These are phyloP conservation scores for Musa itinerans DNA, from an alignment of 176 grass and related monocot genomes.

Conservation along the genomic window DNA sequence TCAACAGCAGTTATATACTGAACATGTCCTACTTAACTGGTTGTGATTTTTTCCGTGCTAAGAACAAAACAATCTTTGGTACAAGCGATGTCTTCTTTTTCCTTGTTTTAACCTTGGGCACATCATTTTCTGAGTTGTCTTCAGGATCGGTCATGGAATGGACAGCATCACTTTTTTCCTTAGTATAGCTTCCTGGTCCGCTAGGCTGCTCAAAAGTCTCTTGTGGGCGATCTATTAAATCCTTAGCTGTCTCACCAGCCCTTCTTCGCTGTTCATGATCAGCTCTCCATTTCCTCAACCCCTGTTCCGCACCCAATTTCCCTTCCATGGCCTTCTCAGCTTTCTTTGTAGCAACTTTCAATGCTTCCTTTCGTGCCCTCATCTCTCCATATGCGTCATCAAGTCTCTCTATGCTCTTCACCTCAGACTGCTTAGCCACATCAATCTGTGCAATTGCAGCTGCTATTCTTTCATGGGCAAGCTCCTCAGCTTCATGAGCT, in stretches of 20 bases:
- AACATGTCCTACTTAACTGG: conserved; percentile 15
- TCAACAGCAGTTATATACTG: background rate
- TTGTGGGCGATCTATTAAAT: conserved; percentile 18
- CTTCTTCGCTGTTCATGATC: conserved; percentile 49
- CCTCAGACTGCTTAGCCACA: conserved; percentile 56
- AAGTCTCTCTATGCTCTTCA: conserved; percentile 48
- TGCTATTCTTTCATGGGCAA: conserved; percentile 43
- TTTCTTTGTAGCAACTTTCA: conserved; percentile 41
- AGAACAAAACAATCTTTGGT: conserved; percentile 47
- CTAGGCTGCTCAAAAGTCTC: conserved; percentile 25
- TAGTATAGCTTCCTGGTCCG: conserved; percentile 24
- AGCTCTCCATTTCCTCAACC: conserved; percentile 88
- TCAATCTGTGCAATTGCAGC: conserved; percentile 53
- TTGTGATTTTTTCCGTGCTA: conserved; percentile 41
- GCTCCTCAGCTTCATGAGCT: conserved; percentile 67
- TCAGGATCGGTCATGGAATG: background rate
- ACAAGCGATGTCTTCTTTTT: conserved; percentile 70
- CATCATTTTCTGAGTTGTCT: conserved; percentile 24
- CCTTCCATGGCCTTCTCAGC: conserved; percentile 64
- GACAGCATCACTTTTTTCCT: conserved; percentile 24
- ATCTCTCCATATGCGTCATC: conserved; percentile 39
- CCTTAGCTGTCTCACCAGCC: conserved; percentile 43
- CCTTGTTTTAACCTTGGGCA: conserved; percentile 25
- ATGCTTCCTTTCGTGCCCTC: conserved; percentile 38
- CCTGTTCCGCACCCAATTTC: conserved; percentile 66